Percentiles rank a stretch among this genome's conserved stretches.
phyloP scores from a whole-genome alignment of 306 rosid species.

The Begonia fuchsioides region DNA sequence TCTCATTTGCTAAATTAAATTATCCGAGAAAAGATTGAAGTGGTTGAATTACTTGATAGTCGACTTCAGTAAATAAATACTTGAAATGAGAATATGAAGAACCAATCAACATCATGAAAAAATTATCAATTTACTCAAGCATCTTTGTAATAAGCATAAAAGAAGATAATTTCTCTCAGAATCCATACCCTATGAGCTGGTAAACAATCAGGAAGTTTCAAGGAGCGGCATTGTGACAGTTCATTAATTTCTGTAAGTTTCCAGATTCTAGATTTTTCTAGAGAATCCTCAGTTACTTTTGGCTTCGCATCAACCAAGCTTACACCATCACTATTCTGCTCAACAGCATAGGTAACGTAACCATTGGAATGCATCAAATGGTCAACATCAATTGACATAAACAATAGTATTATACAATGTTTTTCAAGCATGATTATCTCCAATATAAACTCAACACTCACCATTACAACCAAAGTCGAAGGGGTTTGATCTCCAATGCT shows the following conservation, averaged over 20 bases:
- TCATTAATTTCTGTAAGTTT: conserved; percentile 10
- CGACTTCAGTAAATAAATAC: too few species aligned
- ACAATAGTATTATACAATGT: background rate
- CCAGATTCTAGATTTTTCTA: too few species aligned
- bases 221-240: conserved; percentile 15
- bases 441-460: conserved; percentile 22
- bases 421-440: background rate
- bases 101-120: too few species aligned
- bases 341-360: too few species aligned
- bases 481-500: conserved; percentile 73
- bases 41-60: background rate
- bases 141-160: too few species aligned
- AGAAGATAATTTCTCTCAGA: too few species aligned
- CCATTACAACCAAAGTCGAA: conserved; percentile 73
- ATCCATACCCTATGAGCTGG: conserved; percentile 1
- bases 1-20: too few species aligned
- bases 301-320: conserved; percentile 81
- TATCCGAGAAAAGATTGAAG: background rate
- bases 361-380: background rate
- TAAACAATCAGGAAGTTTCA: conserved; percentile 17
- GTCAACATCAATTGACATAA: background rate
- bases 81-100: too few species aligned
- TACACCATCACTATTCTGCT: conserved; percentile 71
- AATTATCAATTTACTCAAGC: too few species aligned
- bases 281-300: conserved; percentile 58